Conservation (phyloP, 1,284 basidiomycete species). For the Termitomyces sp. region DNA sequence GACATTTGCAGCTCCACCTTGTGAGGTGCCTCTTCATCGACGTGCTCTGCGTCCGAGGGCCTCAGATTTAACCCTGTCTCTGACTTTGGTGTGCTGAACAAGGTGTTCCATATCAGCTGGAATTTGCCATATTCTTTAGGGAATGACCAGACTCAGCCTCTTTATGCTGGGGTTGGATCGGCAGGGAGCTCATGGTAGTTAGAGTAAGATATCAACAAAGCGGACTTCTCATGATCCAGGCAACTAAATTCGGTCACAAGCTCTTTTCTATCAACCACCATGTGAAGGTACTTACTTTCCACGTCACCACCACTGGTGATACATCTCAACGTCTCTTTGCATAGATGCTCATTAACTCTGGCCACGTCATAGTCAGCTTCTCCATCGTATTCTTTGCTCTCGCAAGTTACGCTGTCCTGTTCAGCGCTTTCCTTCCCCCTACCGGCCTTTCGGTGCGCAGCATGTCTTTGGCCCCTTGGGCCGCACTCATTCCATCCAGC, state of each 20-base stretch:
- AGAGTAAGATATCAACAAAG: conserved; percentile 9
- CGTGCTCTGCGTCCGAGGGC: not conserved
- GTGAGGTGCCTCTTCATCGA: conserved; percentile 1
- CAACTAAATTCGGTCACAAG: conserved; percentile 10
- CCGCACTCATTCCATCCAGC: conserved; percentile 29
- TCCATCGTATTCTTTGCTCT: conserved; percentile 51
- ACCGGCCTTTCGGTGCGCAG: conserved; percentile 46
- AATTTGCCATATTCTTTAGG: conserved; percentile 11
- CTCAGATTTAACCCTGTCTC: not conserved
- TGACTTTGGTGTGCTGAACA: conserved; percentile 9
- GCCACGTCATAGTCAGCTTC: conserved; percentile 43
- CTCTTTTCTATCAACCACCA: conserved; percentile 8
- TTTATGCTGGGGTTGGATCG: conserved; percentile 14
- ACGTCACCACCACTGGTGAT: not conserved
- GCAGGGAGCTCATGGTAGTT: conserved; percentile 15
- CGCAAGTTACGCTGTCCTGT: conserved; percentile 58
- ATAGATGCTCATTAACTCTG: conserved; percentile 28
- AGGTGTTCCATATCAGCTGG: conserved; percentile 15
- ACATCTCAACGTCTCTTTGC: conserved; percentile 16
- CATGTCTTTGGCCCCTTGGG: not conserved
- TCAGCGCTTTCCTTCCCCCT: conserved; percentile 59
- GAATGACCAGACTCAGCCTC: conserved; percentile 29
- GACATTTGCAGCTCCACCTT: conserved; percentile 12
- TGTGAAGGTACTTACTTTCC: conserved; percentile 14
- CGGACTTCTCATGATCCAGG: conserved; percentile 8